A percentile compares a stretch with the other conserved stretches of the same genome.
phyloP scores from a whole-genome alignment of 2,329 filamentous ascomycete species.

The Decorospora gaudefroyi region DNA sequence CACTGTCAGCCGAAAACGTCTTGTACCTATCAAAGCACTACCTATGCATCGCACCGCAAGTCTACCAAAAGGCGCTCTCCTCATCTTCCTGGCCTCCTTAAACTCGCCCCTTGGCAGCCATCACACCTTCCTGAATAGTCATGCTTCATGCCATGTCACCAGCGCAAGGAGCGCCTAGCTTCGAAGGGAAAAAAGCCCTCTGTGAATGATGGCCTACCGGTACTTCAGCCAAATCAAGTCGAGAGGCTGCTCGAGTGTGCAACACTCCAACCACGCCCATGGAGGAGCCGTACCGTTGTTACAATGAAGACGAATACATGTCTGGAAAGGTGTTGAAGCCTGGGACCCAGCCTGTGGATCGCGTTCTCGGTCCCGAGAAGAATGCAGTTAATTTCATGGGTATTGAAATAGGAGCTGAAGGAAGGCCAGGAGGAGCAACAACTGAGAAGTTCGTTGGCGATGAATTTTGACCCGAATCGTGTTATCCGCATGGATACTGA shows the following conservation, averaged over 20 bases:
- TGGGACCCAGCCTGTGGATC: slow-evolving; percentile 57
- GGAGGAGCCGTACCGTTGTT: slow-evolving; percentile 55
- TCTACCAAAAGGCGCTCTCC: too few species aligned
- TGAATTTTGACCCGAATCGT: slow-evolving; percentile 59
- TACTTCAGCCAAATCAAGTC: slow-evolving; percentile 54
- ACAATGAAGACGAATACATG: slow-evolving; percentile 59
- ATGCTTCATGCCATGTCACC: slow-evolving; percentile 45
- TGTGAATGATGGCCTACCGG: slow-evolving; percentile 55
- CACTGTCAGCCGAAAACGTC: too few species aligned
- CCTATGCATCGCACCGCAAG: too few species aligned
- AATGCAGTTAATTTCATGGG: slow-evolving; percentile 55
- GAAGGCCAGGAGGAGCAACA: slow-evolving; percentile 50
- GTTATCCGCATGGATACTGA: slow-evolving; percentile 62
- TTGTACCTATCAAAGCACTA: too few species aligned
- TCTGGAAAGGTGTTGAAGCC: slow-evolving; percentile 61
- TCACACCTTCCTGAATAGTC: neutral
- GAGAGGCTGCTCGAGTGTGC: slow-evolving; percentile 50
- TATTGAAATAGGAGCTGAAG: slow-evolving; percentile 59
- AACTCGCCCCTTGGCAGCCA: too few species aligned
- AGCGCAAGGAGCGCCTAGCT: slow-evolving; percentile 29
- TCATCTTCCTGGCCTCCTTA: too few species aligned
- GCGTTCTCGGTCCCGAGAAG: slow-evolving; percentile 57
- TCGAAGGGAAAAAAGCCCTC: slow-evolving; percentile 42
- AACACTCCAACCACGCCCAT: slow-evolving; percentile 53
- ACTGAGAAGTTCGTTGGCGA: slow-evolving; percentile 55